Evolutionary conservation across 306 rosid species (phyloP).

Genomic region (Bauhinia variegata): DNA sequence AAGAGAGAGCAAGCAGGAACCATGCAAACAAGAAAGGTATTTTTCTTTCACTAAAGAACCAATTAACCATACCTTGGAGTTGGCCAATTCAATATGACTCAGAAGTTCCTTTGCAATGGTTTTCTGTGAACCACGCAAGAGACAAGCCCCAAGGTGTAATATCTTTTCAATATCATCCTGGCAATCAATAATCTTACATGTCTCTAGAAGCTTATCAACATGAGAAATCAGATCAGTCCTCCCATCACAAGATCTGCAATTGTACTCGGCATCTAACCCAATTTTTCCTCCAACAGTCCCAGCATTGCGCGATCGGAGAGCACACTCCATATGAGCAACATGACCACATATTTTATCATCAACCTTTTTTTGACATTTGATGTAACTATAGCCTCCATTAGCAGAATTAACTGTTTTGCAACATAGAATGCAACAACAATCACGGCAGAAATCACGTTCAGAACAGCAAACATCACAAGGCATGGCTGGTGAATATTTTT

Average conservation of each 20-base stretch:
- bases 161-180: conserved; percentile 60
- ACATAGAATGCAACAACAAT: conserved; percentile 86
- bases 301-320: conserved; percentile 64
- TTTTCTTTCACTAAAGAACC: conserved; percentile 22
- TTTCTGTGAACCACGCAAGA: conserved; percentile 73
- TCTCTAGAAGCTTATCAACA: conserved; percentile 51
- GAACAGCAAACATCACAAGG: conserved; percentile 78
- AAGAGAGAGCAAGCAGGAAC: conserved; percentile 24
- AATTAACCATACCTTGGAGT: conserved; percentile 61
- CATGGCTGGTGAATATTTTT: conserved; percentile 48
- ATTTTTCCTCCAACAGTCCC: conserved; percentile 75
- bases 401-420: conserved; percentile 55
- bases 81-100: conserved; percentile 50
- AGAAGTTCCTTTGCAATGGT: conserved; percentile 54
- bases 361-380: conserved; percentile 56
- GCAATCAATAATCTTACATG: conserved; percentile 54
- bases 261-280: conserved; percentile 71
- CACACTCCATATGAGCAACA: conserved; percentile 79
- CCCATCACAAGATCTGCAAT: conserved; percentile 84
- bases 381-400: conserved; percentile 65
- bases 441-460: conserved; percentile 76
- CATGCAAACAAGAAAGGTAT: conserved; percentile 20
- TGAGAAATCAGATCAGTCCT: conserved; percentile 72
- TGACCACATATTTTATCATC: conserved; percentile 70
- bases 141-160: conserved; percentile 61